Conservation (phyloP, 495 filamentous ascomycete species). For the Apiosordaria backusii region DNA sequence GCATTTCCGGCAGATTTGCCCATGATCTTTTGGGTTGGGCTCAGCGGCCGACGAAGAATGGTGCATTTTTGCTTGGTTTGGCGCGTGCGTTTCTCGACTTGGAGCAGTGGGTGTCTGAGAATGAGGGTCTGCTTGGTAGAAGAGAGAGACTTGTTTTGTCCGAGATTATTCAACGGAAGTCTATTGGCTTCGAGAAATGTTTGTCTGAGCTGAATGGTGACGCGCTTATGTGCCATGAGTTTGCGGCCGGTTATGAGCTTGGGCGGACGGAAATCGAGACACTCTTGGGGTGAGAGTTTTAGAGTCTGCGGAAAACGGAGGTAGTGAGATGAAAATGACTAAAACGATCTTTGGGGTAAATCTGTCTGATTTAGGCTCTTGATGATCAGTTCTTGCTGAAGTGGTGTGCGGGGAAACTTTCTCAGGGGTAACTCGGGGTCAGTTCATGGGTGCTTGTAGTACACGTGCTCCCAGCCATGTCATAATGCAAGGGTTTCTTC, state of each 20-base stretch:
- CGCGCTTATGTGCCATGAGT: background rate
- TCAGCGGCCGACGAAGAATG: background rate
- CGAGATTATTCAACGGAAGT: background rate
- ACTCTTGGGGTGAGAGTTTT: background rate
- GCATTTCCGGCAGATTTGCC: background rate
- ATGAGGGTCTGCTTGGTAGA: background rate
- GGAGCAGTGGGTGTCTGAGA: background rate
- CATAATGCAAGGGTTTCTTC: no score
- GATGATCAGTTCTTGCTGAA: no score
- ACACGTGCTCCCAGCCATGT: no score
- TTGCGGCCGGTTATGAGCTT: background rate
- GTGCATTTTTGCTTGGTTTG: background rate
- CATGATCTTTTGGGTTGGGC: background rate
- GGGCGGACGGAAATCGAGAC: background rate
- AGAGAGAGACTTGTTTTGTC: background rate
- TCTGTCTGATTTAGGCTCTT: no score
- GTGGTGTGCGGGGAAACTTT: no score
- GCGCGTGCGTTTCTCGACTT: background rate
- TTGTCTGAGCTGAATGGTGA: background rate
- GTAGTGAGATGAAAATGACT: no score
- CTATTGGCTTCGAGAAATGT: background rate
- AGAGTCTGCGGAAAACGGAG: no score
- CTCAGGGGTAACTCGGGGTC: no score
- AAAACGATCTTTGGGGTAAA: no score
- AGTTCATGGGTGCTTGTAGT: no score